Evolutionary conservation across 139 green algal species (phyloP), one percentile per base, ranked within the genome.

Genomic region (Prasinococcaceae sp.): DNA sequence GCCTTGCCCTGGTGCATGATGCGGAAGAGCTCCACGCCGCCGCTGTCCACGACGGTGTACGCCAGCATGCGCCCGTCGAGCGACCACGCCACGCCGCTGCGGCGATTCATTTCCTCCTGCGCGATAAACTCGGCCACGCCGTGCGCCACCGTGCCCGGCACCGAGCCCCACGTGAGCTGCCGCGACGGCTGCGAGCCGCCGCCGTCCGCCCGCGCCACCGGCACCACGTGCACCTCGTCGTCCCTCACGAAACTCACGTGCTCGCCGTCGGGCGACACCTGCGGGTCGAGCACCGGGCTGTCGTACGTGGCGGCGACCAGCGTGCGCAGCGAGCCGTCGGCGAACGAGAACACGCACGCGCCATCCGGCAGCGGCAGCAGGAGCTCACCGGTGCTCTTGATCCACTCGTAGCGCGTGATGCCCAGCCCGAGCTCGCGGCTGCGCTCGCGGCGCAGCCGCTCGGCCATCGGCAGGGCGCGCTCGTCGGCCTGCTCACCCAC

Each of bases 31-130:
- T 62, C 53, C 0, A 74, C 49, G 33, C 12, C 28, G 9, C 35
- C 41, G 5, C 37, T 28, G 48, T 75, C 67, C 5, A 69, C 58
- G 30, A 63, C 28, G 14, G 49, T 44, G 32, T 75, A 74, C 1
- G 67, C 67, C 3, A 74, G 42, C 24, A 19, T 27, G 19, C 17
- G 10, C 22, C 55, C 56, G 43, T 70, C 55, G 14, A 26, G 67
- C 17, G 47, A 56, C 67, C 67, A 75, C 67, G 58, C 70, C 39
- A 66, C 69, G 25, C 67, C 67, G 17, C 12, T 55, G 12, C 44
- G 33, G 6, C 67, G 44, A 37, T 72, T 39, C 67, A 75, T 75
- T 58, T 75, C 67, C 50, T 75, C 67, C 49, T 73, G 60, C 23
- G 66, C 66, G 28, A 74, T 67, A 50, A 65, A 74, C 25, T 74